Base-by-base conservation (phyloP, 306 rosid genomes). In the Cyamopsis tetragonoloba region DNA sequence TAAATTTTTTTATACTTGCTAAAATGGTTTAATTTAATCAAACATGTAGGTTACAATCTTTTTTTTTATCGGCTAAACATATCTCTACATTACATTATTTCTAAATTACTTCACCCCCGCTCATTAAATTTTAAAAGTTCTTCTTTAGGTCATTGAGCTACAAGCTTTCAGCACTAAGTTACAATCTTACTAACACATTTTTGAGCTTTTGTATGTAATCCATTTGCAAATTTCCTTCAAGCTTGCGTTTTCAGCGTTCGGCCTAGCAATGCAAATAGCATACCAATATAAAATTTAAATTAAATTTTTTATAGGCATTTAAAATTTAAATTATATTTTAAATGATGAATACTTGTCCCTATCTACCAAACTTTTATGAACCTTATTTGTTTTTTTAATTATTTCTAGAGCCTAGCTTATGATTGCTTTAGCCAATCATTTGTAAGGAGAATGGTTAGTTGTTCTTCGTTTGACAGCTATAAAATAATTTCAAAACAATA, bases 381-480 rank as follows among this genome's bases (percentile, higher is more conserved):
- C 31, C 3, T 27, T 27, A 5, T 31, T 24, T 8, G 18, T 35
- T 44, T 17, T 38, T 12, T 59, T 14, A 28, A 6, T 30, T 22
- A 23, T 23, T 17, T 15, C 24, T 35, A 34, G 19, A 31, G 8
- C 39, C 66, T 27, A 47, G 14, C 50, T 58, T 64, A 55, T 76
- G 18, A 53, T 77, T 30, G 14, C 56, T 27, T 24, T 39, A 6
- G 24, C n/a, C 66, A 56, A 76, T 69, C 72, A 64, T 47, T 43
- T 66, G 32, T 38, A 37, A 35, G 44, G 28, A 17, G 24, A 15
- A 32, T 9, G 7, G 8, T 32, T 32, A 7, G 8, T 32, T 32
- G 10, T 10, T 65, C 20, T 43, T 34, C 32, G 20, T 49, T 28
- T 5, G 78, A 59, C 67, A 75, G 75, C 72, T 30, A 50, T 14